Conservation (phyloP, 352 stramenopile species). For the Phytophthora capsici region DNA sequence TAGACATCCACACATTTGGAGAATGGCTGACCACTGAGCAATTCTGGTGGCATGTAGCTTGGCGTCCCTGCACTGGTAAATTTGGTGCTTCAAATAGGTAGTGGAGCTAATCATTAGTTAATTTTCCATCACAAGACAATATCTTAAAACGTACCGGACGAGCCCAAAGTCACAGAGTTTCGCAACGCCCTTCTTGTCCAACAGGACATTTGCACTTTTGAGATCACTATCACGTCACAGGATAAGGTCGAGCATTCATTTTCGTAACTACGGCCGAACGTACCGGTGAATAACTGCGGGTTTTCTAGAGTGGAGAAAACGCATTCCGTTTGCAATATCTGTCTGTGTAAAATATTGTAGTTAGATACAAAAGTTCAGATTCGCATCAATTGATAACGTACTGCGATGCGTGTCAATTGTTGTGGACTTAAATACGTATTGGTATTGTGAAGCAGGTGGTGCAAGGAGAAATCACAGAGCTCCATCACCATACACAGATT, state of each 20-base stretch:
- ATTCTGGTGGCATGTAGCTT: conserved; percentile 89
- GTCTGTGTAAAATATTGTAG: conserved; percentile 32
- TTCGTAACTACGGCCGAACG: not conserved
- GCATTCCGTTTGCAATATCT: conserved; percentile 86
- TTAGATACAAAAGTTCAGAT: not conserved
- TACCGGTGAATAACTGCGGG: conserved; percentile 90
- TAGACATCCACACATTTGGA: conserved; percentile 93
- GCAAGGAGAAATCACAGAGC: conserved; percentile 70
- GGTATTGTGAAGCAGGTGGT: conserved; percentile 65
- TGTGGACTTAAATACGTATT: conserved; percentile 62
- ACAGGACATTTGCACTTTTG: conserved; percentile 91
- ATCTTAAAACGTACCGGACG: conserved; percentile 47
- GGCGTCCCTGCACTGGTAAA: conserved; percentile 88
- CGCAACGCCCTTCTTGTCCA: conserved; percentile 65
- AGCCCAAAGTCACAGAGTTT: conserved; percentile 95
- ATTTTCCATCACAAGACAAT: not conserved
- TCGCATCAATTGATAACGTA: conserved; percentile 14
- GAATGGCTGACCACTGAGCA: conserved; percentile 83
- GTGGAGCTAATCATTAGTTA: not conserved
- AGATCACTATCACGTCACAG: conserved; percentile 64
- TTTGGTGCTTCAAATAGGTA: conserved; percentile 58
- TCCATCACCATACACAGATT: conserved; percentile 88
- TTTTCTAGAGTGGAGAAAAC: conserved; percentile 83
- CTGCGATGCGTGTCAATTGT: conserved; percentile 57
- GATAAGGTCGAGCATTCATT: not conserved